phyloP scores from a whole-genome alignment of 192 early-diverging fungal species.

The Glomus cerebriforme region DNA sequence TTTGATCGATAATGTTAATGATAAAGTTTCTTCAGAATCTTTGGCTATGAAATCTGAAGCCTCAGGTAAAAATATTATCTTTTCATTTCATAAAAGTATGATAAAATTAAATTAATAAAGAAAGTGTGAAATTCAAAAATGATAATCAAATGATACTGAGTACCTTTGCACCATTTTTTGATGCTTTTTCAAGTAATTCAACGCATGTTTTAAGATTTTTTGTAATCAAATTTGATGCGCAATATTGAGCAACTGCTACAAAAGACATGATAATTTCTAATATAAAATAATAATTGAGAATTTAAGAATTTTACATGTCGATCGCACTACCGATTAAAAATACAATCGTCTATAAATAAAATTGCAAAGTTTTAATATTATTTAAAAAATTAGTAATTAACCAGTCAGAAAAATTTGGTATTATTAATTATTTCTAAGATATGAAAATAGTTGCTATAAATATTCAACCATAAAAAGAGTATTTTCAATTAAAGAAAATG shows the following conservation, averaged over 20 bases:
- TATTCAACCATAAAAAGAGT: too few relatives aligned
- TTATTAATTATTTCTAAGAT: too few relatives aligned
- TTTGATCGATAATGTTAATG: constrained; percentile 52
- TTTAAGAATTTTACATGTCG: too few relatives aligned
- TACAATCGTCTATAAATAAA: too few relatives aligned
- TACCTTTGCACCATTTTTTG: constrained; percentile 60
- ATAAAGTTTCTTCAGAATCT: constrained; percentile 47
- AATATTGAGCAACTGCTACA: constrained; percentile 72
- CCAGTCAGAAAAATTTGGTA: too few relatives aligned
- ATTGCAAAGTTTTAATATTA: too few relatives aligned
- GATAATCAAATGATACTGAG: background rate
- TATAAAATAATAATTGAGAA: too few relatives aligned
- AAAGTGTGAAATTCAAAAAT: background rate
- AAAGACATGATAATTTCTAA: background rate
- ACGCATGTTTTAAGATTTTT: constrained; percentile 64
- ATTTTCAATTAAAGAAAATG: too few relatives aligned
- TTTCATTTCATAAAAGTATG: background rate
- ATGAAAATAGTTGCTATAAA: too few relatives aligned
- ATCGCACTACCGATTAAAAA: too few relatives aligned
- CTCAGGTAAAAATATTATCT: constrained; percentile 83
- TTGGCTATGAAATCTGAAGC: constrained; percentile 80
- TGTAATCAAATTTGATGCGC: constrained; percentile 58
- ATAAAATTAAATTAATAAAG: background rate
- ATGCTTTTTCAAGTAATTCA: constrained; percentile 60
- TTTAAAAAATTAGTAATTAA: too few relatives aligned